Conservation (phyloP, 2,329 filamentous ascomycete genomes). For the Cladosporium sp. region DNA sequence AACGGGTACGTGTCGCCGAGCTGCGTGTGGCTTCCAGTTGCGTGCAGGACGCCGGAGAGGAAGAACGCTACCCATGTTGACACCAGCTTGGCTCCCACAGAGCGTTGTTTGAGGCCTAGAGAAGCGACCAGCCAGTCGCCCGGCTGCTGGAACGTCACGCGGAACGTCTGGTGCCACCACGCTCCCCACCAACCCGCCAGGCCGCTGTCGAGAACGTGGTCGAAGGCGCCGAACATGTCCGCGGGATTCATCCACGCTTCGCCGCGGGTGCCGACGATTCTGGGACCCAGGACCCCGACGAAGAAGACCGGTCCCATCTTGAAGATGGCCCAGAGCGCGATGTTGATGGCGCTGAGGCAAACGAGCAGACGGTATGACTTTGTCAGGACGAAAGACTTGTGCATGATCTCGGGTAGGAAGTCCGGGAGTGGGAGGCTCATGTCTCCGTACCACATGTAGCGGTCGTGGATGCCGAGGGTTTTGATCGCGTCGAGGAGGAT, state of each 20-base stretch:
- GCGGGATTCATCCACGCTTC: constrained; percentile 63
- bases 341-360: constrained; percentile 58
- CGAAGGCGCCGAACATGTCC: constrained; percentile 57
- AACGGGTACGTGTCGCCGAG: constrained; percentile 62
- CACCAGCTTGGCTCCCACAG: constrained; percentile 43
- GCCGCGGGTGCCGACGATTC: constrained; percentile 61
- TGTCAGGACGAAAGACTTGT: constrained; percentile 50
- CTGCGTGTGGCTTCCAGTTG: constrained; percentile 67
- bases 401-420: constrained; percentile 48
- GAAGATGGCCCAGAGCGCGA: constrained; percentile 64
- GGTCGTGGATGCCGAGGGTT: constrained; percentile 70
- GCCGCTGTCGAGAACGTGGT: constrained; percentile 65
- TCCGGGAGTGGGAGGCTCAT: constrained; percentile 43
- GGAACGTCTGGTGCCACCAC: constrained; percentile 92
- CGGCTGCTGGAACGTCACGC: constrained; percentile 68
- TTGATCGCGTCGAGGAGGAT: constrained; percentile 71
- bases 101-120: constrained; percentile 35
- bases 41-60: constrained; percentile 70
- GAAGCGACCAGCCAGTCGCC: constrained; percentile 49
- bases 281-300: constrained; percentile 58
- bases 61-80: constrained; percentile 61
- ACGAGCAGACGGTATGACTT: constrained; percentile 60
- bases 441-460: constrained; percentile 57
- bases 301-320: constrained; percentile 63
- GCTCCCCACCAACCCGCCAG: constrained; percentile 79